A percentile compares a stretch with the other conserved stretches of the same genome.
Evolutionary conservation across 2,329 filamentous ascomycete genomes (phyloP).

Genomic region (Fusarium coffeatum): DNA sequence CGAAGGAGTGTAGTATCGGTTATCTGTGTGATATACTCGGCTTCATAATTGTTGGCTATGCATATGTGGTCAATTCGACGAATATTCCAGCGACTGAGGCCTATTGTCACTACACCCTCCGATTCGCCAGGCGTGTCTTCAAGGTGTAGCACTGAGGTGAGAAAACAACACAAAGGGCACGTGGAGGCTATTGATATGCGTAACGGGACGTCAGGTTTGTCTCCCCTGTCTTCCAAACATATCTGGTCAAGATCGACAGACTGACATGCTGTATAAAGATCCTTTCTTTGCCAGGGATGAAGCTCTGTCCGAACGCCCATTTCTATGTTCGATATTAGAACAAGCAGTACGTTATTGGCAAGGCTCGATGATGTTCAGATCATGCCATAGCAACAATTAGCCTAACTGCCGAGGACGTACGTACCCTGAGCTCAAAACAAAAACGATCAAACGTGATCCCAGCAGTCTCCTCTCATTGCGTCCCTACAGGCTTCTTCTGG

Average conservation of each 20-base stretch:
- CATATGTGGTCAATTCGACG: neutral
- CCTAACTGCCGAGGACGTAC: neutral
- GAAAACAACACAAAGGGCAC: neutral
- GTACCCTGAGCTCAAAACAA: neutral
- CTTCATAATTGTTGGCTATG: neutral
- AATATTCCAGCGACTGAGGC: neutral
- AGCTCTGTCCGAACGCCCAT: neutral
- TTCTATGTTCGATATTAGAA: neutral
- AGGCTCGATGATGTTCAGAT: neutral
- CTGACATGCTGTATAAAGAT: neutral
- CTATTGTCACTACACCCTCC: neutral
- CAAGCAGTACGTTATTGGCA: neutral
- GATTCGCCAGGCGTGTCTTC: neutral
- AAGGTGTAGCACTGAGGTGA: neutral
- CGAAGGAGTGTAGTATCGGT: neutral
- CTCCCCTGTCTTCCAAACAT: neutral
- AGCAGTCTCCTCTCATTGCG: too few species aligned
- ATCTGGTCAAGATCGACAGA: neutral
- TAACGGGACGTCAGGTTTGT: neutral
- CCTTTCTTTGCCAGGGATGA: neutral
- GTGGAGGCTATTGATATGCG: neutral
- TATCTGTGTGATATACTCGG: neutral
- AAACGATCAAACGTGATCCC: neutral
- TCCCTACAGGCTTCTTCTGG: too few species aligned
- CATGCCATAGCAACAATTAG: neutral